Evolutionary conservation across 164 flowering plant genomes (phyloP).

Genomic region (Brasenia schreberi): DNA sequence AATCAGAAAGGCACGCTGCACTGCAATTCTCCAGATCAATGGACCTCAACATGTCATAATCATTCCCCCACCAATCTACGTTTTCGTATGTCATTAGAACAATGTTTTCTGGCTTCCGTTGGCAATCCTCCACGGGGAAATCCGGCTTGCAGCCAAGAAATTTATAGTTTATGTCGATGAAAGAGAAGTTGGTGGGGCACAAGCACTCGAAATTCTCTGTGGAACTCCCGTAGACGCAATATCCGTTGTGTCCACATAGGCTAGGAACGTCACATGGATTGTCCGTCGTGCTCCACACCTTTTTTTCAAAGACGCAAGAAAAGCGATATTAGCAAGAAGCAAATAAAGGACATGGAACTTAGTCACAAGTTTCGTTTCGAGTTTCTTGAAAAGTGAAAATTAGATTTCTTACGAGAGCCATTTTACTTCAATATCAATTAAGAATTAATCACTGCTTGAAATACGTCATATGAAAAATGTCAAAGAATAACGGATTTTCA

Average conservation of each 20-base stretch:
- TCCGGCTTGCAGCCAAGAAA: not conserved
- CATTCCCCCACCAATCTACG: not conserved
- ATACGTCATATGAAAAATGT: no score
- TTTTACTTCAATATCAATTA: no score
- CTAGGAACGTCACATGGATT: not conserved
- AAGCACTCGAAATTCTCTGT: not conserved
- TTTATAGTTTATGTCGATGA: not conserved
- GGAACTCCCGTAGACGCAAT: not conserved
- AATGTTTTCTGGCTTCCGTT: not conserved
- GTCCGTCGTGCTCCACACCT: not conserved
- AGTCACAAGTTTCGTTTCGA: no score
- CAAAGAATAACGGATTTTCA: no score
- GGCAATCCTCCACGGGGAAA: not conserved
- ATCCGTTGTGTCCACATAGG: not conserved
- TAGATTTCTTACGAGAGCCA: no score
- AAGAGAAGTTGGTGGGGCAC: not conserved
- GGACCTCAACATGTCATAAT: not conserved
- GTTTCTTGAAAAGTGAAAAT: no score
- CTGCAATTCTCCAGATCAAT: not conserved
- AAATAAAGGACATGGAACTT: no score
- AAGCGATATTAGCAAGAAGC: no score
- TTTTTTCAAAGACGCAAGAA: no score
- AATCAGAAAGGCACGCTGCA: not conserved
- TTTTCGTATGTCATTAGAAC: not conserved
- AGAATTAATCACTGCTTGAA: no score